Conservation (phyloP, 306 rosid genomes). For the Sicyos edulis region DNA sequence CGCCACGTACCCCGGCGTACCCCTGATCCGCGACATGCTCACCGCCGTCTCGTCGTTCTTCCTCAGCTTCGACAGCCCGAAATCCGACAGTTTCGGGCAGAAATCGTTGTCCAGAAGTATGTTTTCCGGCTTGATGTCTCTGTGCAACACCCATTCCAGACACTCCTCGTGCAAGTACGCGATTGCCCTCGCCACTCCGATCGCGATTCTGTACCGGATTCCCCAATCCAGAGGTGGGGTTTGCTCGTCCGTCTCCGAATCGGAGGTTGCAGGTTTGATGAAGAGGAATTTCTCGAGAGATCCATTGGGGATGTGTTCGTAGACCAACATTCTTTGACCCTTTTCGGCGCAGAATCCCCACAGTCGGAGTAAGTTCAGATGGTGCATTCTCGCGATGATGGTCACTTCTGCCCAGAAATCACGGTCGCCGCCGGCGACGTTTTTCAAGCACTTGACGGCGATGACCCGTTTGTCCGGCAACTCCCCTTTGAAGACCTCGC, state of each 20-base stretch:
- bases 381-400: conserved; percentile 90
- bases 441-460: conserved; percentile 74
- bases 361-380: conserved; percentile 74
- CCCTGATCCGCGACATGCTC: conserved; percentile 66
- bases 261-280: no score
- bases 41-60: conserved; percentile 79
- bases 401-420: conserved; percentile 96
- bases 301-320: conserved; percentile 69
- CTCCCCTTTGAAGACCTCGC: conserved; percentile 76
- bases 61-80: conserved; percentile 66
- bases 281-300: conserved; percentile 71
- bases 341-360: conserved; percentile 94
- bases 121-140: conserved; percentile 86
- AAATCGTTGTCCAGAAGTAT: conserved; percentile 71
- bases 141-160: conserved; percentile 86
- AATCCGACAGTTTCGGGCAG: conserved; percentile 89
- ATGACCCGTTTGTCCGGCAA: conserved; percentile 67
- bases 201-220: conserved; percentile 63
- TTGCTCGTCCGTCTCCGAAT: no score
- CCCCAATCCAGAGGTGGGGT: conserved; percentile 61
- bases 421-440: conserved; percentile 61
- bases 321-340: conserved; percentile 74
- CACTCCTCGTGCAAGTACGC: conserved; percentile 93
- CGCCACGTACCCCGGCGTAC: conserved; percentile 93
- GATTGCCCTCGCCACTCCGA: conserved; percentile 78